phyloP scores from a whole-genome alignment of 768 basidiomycete species.

The Amanita molliuscula region DNA sequence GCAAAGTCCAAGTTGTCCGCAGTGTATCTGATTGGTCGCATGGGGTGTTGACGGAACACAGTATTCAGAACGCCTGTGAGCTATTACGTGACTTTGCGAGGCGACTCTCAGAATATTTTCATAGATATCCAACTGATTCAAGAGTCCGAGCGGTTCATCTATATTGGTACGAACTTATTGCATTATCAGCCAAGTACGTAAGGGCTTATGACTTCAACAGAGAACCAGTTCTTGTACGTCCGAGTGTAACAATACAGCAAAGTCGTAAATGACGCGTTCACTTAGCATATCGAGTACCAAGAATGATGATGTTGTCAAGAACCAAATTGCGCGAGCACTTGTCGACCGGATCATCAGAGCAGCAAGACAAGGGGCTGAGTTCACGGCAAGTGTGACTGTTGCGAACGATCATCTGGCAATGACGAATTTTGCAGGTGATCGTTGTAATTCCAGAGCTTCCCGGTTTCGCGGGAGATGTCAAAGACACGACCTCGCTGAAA shows the following conservation, averaged over 20 bases:
- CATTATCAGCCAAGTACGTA: too few species aligned
- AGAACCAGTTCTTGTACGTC: constrained; percentile 85
- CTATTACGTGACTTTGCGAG: background rate
- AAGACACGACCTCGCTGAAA: constrained; percentile 50
- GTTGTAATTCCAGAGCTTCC: constrained; percentile 88
- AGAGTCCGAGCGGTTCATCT: constrained; percentile 83
- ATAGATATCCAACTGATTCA: constrained; percentile 71
- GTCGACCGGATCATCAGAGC: constrained; percentile 83
- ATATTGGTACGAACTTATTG: constrained; percentile 58
- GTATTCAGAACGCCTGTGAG: constrained; percentile 90
- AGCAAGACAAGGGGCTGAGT: constrained; percentile 55
- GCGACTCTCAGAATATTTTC: background rate
- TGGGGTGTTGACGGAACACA: constrained; percentile 81
- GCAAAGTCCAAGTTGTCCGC: constrained; percentile 72
- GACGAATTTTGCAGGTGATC: constrained; percentile 44
- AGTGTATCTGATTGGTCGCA: constrained; percentile 93
- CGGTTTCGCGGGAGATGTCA: constrained; percentile 79
- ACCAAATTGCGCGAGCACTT: constrained; percentile 75
- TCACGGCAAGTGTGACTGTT: constrained; percentile 41
- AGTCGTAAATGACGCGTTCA: constrained; percentile 6
- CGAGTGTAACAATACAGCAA: background rate
- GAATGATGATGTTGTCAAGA: constrained; percentile 57
- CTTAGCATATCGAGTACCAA: constrained; percentile 68
- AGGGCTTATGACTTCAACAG: constrained; percentile 17
- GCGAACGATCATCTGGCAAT: background rate